Evolutionary conservation across 495 filamentous ascomycete genomes (phyloP).

Genomic region (Wilcoxina mikolae): DNA sequence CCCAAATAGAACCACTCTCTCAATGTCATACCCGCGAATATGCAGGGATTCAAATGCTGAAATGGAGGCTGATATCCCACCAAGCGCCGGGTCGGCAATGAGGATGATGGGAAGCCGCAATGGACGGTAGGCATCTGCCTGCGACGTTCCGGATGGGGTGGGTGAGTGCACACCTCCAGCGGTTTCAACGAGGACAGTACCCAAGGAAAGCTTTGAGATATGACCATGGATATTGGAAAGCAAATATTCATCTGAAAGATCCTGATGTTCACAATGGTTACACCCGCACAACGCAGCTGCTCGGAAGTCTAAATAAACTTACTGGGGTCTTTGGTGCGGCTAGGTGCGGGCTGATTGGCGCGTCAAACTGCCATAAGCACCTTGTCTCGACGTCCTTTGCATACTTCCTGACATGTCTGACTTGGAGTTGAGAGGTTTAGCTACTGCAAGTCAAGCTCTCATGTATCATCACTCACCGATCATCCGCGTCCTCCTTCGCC

Average conservation of each 20-base stretch:
- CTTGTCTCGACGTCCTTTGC: slow-evolving; percentile 40
- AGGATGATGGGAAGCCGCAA: slow-evolving; percentile 57
- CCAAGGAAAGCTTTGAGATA: slow-evolving; percentile 6
- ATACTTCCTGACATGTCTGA: slow-evolving; percentile 44
- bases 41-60: slow-evolving; percentile 60
- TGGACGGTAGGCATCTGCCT: slow-evolving; percentile 58
- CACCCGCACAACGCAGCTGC: neutral
- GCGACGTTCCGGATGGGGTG: slow-evolving; percentile 53
- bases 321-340: slow-evolving; percentile 34
- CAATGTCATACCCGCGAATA: slow-evolving; percentile 59
- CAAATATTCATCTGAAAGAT: neutral
- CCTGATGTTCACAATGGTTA: neutral
- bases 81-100: slow-evolving; percentile 53
- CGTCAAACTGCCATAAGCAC: slow-evolving; percentile 53
- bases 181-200: slow-evolving; percentile 51
- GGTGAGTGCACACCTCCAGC: slow-evolving; percentile 66
- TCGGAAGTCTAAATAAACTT: no score
- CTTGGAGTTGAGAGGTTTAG: slow-evolving; percentile 1
- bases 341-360: slow-evolving; percentile 60
- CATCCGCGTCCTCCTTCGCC: slow-evolving; percentile 49
- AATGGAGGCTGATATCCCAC: slow-evolving; percentile 59
- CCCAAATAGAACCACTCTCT: slow-evolving; percentile 47
- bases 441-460: slow-evolving; percentile 8
- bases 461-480: slow-evolving; percentile 35
- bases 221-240: neutral